Base-by-base conservation (phyloP, 2,329 filamentous ascomycete species). In the Chaetothyriales sp. region DNA sequence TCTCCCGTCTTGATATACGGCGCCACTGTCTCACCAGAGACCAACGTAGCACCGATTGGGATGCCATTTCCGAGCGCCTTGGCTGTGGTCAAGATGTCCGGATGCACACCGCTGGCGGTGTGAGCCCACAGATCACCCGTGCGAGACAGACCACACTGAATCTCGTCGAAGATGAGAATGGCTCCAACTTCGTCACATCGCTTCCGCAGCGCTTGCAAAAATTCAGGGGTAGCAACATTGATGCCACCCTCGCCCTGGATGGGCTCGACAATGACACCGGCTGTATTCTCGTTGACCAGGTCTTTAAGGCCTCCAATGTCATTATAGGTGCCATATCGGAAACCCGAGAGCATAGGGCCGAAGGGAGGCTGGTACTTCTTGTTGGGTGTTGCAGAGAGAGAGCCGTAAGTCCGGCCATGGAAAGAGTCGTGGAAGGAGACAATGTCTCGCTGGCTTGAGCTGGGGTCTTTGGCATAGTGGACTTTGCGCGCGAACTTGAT, bases 231-330 rank as follows among this genome's bases (percentile, higher is more conserved):
- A 2, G 87, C 92, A 9, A 86, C 81, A 61, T 90, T 85, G 49
- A 98, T 85, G 59, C 92, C 92, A 15, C 92, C 92, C 71, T 98
- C 92, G 53, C 92, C 92, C 70, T 98, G 92, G 55, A 98, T 95
- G 7, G 92, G 92, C 74, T 98, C 92, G 46, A 98, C 79, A 53
- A 98, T 89, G 18, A 98, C 92, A 64, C 88, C 89, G 63, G 89
- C 95, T 0, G 92, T 97, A 60, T 82, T 80, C 18, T 88, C 81
- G 0, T 84, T 95, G 28, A 98, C 82, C 18, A 95, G 73, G 1
- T 77, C 76, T 18, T 82, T 71, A 50, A 98, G 78, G 15, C 74
- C 82, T 1, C 73, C 76, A 10, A 90, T 71, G 64, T 97, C 84
- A 65, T 98, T 97, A 73, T 83, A 94, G 6, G 73, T 83, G 49